Base-by-base conservation (phyloP, 768 basidiomycete genomes). In the Hericium coralloides region DNA sequence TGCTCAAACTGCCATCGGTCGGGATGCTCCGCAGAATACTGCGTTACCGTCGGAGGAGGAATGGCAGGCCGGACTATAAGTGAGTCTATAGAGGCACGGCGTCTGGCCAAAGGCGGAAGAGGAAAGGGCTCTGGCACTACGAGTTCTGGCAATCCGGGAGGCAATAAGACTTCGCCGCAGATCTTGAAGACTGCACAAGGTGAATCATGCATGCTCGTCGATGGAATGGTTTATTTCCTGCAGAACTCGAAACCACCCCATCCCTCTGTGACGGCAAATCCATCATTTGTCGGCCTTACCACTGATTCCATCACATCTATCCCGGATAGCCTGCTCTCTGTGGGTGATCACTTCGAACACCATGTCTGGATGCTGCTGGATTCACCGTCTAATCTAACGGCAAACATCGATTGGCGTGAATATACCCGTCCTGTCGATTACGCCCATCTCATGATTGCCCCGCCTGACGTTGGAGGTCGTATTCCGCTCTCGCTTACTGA, bases 1-100 rank as follows among this genome's bases (percentile, higher is more conserved):
- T 58, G 57, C 36, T 53, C 57, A 6, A 41, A 53, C 39, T 58
- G 57, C 45, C 38, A 53, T 14, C 12, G n/a, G 5, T 12, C 36
- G 12, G 38, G 41, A 2, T 52, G 54, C 31, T 17, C 51, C 9
- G 26, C 38, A 1, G 43, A 58, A 10, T 52, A 41, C 36, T 58
- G 57, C 45, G 38, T 51, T 10, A n/a, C 51, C 6, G 37, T 41
- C 9, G 52, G 52, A 4, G 52, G 57, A 2, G 45, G 31, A 9
- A 53, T 53, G 43, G 52, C 22, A 3, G 45, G 52, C 3, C 15
- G 17, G 7, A 14, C 31, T 7, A 23, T 37, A n/a, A 36, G 23
- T 14, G 45, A 48, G n/a, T 31, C 41, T 1, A 12, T 12, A 12
- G 20, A 52, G 1, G 25, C 52, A 1, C n/a, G 25, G 25, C 39